Evolutionary conservation across 495 filamentous ascomycete species (phyloP).

Genomic region (Pyrenula massariospora): DNA sequence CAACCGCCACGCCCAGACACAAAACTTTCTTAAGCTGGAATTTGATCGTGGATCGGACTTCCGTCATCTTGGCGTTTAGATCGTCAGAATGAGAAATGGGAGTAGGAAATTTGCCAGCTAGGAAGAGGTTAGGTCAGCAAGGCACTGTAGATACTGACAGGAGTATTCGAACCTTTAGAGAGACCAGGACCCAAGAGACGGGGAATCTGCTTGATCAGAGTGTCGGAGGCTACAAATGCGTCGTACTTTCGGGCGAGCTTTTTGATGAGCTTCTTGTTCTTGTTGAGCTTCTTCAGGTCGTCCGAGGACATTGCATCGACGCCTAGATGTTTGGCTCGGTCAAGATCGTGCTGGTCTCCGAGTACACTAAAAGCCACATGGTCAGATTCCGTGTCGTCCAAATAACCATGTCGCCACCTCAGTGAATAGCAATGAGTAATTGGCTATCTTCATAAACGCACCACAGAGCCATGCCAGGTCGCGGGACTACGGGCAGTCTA

Average conservation of each 20-base stretch:
- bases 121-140: constrained; percentile 6
- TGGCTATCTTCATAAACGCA: constrained; percentile 29
- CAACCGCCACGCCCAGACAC: constrained; percentile 97
- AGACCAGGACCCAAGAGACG: constrained; percentile 98
- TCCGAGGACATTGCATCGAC: constrained; percentile 95
- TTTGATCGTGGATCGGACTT: constrained; percentile 99
- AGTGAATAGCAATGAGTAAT: no score
- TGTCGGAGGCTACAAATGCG: constrained; percentile 92
- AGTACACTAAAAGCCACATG: constrained; percentile 51
- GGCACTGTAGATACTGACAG: neutral
- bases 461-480: constrained; percentile 92
- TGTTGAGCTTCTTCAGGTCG: constrained; percentile 99
- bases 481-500: constrained; percentile 79
- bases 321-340: constrained; percentile 95
- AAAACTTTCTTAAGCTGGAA: constrained; percentile 99
- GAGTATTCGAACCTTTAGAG: constrained; percentile 68
- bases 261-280: constrained; percentile 99
- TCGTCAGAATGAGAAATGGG: constrained; percentile 94
- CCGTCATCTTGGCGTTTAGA: constrained; percentile 82
- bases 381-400: no score
- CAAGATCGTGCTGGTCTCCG: constrained; percentile 99
- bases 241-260: constrained; percentile 99
- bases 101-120: constrained; percentile 98
- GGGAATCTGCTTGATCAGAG: constrained; percentile 97
- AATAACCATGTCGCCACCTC: no score